Base-by-base conservation (phyloP, 73 alveolate species). In the Paramecium octaurelia region DNA sequence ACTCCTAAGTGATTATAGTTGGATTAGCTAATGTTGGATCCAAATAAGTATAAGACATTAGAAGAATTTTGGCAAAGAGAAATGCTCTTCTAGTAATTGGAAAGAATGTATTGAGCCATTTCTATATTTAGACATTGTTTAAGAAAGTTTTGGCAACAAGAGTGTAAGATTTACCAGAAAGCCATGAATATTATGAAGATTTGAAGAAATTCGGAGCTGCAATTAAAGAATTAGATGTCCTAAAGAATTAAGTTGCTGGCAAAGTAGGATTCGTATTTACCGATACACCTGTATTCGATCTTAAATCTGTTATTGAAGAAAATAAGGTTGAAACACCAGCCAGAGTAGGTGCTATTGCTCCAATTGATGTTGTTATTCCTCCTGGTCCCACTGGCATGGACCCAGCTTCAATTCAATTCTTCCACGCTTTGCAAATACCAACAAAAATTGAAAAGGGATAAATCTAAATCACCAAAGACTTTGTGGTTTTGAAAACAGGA, bases 351-450 rank as follows among this genome's bases (percentile, higher is more conserved):
- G 97, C 98, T 58, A 71, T 95, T 36, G 97, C 99, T 95, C 99
- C 99, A 29, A 95, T 92, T 93, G 99, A 99, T 84, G 99, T 98
- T 90, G 96, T 95, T 92, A 98, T 99, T 86, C 98, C 99, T 14
- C 97, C 99, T 50, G 99, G 99, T n/a, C 99, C 99, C 16, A 98
- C 99, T 68, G 99, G 99, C 90, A 97, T 99, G 97, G 99, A 99
- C 90, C 99, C 99, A 77, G 96, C 99, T 87, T 99, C 97, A 95
- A 99, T 99, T 54, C 95, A 96, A 90, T 99, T 98, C 99, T 99
- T 99, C 99, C 99, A 99, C 94, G 99, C 96, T 14, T 91, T 96
- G 36, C 89, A 93, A 80, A 95, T 96, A 89, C 96, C 99, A n/a
- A 99, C 99, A 92, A 99, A 99, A 98, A 99, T 99, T 92, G 99